Evolutionary conservation across 140 eudicot species (phyloP), one percentile per base, ranked within the genome.

Genomic region (Flaveria floridana): DNA sequence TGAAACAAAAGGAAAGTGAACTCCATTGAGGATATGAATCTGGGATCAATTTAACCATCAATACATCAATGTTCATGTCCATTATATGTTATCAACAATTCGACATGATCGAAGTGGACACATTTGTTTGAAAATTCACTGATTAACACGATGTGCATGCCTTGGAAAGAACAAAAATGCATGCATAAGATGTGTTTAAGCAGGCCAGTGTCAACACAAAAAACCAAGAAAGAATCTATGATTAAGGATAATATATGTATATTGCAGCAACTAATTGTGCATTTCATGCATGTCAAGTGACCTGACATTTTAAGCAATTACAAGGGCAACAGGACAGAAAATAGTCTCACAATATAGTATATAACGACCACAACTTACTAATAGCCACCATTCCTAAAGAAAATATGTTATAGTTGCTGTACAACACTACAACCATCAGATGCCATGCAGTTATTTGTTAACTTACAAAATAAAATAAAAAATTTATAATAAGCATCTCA

Each of bases 11-110:
- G 6, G 30, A 72, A 67, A 62, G 44, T 48, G n/a, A 70, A 72
- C 78, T 82, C 86, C 86, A 82, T 82, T 12, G 41, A 51, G 78
- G 59, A 68, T 48, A 37, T 67, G 47, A 72, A 44, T 73, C 20
- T 56, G 47, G 64, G 55, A 70, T 26, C 39, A 9, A 15, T 20
- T 26, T 6, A 70, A 23, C 52, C 10, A 70, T 59, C 62, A 47
- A 61, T 34, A 8, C 37, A 34, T 70, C 25, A 3, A 61, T 11
- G 14, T 21, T 37, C 23, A 11, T 44, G 9, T 28, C 1, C 11
- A 20, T 62, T 59, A 65, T 48, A 75, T 44, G 23, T 8, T 59
- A 59, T 77, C 14, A 15, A 57, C n/a, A 21, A n/a, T 25, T 56
- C 2, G 76, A 44, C 58, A 26, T 15, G 25, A 62, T 48, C 81